Evolutionary conservation across 129 eudicot genomes (phyloP).

Genomic region (Centaurea solstitialis): DNA sequence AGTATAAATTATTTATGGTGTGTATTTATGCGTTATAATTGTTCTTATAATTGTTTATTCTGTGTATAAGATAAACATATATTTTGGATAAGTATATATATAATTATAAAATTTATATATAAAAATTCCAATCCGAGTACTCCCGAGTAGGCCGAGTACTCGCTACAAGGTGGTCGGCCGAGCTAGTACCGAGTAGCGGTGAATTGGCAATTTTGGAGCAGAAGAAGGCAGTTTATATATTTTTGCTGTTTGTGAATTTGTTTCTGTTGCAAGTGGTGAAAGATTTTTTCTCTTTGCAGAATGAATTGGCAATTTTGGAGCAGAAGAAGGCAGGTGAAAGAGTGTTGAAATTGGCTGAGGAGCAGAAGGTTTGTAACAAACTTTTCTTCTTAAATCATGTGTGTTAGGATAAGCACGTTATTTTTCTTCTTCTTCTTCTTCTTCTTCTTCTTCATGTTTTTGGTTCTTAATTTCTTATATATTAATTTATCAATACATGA

Average conservation of each 20-base stretch:
- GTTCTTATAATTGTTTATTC: no score
- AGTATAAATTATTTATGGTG: no score
- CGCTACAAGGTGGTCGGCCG: no score
- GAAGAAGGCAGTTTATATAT: no score
- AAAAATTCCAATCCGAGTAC: no score
- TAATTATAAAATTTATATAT: no score
- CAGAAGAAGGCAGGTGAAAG: constrained; percentile 59
- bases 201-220: no score
- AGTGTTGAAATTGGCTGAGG: constrained; percentile 53
- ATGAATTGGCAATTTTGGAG: constrained; percentile 56
- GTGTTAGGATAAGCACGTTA: not conserved
- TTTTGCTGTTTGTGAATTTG: not conserved
- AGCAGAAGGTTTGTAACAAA: constrained; percentile 23
- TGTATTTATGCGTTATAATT: no score
- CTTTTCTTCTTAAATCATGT: not conserved
- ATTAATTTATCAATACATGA: not conserved
- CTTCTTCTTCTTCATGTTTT: constrained; percentile 2
- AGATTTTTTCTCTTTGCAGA: constrained; percentile 32
- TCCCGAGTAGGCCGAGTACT: no score
- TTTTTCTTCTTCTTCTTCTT: not conserved
- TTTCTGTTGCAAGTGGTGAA: not conserved
- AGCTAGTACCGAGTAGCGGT: no score
- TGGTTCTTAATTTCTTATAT: not conserved
- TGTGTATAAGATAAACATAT: no score
- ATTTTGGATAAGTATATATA: no score